phyloP scores from a whole-genome alignment of 208 protist species.

The Crithidia fasciculata region DNA sequence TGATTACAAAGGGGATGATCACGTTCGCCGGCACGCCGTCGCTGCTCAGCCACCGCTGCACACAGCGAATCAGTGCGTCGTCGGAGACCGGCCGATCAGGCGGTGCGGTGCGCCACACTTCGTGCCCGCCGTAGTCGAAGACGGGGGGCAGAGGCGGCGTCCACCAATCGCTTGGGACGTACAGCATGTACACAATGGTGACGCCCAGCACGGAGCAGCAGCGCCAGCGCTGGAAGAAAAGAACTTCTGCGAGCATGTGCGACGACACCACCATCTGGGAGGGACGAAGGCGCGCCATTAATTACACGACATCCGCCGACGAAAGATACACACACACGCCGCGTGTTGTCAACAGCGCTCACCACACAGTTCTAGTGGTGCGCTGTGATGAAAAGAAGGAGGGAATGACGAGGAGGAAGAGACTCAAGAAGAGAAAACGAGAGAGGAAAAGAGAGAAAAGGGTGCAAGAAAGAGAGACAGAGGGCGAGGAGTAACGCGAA shows the following conservation, averaged over 20 bases:
- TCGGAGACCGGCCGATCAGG: slow-evolving; percentile 5
- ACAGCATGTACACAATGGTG: neutral
- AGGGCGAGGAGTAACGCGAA: too few species aligned
- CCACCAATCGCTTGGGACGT: neutral
- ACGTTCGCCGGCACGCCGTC: slow-evolving; percentile 13
- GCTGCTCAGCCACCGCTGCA: slow-evolving; percentile 16
- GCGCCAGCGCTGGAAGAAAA: neutral
- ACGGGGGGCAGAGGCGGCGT: neutral
- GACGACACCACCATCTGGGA: neutral
- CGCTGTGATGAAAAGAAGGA: too few species aligned
- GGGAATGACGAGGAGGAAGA: too few species aligned
- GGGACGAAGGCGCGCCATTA: slow-evolving; percentile 12
- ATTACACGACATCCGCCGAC: neutral
- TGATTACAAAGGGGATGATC: slow-evolving; percentile 22
- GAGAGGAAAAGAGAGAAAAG: too few species aligned
- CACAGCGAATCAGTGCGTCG: slow-evolving; percentile 10
- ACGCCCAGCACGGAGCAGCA: neutral
- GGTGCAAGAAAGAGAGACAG: too few species aligned
- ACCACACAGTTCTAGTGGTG: too few species aligned
- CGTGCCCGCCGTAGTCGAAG: neutral
- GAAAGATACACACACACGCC: too few species aligned
- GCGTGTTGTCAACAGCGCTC: too few species aligned
- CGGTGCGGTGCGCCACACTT: slow-evolving; percentile 10
- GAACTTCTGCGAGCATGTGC: neutral
- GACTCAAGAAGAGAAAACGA: too few species aligned